Percentiles rank a stretch among this genome's conserved stretches.
These are phyloP conservation scores for Hysterium pulicare DNA, from an alignment of 2,329 filamentous ascomycete species.

Conservation along the genomic window DNA sequence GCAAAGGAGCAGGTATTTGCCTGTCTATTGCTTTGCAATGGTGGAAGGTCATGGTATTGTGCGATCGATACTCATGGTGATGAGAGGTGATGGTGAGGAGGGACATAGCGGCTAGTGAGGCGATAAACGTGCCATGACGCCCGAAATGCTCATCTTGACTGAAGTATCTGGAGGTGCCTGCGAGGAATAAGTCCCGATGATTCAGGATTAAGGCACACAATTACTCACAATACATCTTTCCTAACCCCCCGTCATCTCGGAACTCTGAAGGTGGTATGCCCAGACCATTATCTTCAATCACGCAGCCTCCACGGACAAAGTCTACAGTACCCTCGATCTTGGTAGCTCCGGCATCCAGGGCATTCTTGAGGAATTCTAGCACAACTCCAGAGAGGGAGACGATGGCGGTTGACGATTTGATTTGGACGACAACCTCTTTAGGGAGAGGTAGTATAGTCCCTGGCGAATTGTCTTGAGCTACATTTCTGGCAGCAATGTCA, in stretches of 20 bases:
- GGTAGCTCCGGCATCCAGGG: conserved; percentile 73
- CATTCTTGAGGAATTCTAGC: conserved; percentile 73
- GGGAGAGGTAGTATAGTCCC: conserved; percentile 64
- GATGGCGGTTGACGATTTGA: conserved; percentile 81
- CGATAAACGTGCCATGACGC: conserved; percentile 69
- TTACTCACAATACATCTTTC: conserved; percentile 66
- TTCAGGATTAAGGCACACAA: conserved; percentile 7
- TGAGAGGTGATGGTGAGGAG: conserved; percentile 74
- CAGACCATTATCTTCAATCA: conserved; percentile 77
- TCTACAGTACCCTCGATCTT: conserved; percentile 70
- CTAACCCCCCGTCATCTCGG: conserved; percentile 63
- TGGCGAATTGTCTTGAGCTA: background rate
- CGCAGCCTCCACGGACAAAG: conserved; percentile 70
- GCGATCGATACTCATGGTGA: conserved; percentile 57
- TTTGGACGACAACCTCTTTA: conserved; percentile 67
- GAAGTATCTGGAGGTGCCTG: conserved; percentile 74
- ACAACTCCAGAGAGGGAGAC: conserved; percentile 70
- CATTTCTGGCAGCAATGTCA: background rate
- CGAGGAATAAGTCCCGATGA: conserved; percentile 5
- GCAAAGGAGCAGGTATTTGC: conserved; percentile 57
- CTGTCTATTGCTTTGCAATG: conserved; percentile 64
- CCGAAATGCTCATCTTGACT: conserved; percentile 55
- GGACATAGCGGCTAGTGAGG: conserved; percentile 72
- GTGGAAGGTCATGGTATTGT: conserved; percentile 67
- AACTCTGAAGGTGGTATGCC: conserved; percentile 78